Percentiles rank a stretch among this genome's conserved stretches.
Conservation (phyloP, 2,329 filamentous ascomycete species). For the Aspergillus nomiae region DNA sequence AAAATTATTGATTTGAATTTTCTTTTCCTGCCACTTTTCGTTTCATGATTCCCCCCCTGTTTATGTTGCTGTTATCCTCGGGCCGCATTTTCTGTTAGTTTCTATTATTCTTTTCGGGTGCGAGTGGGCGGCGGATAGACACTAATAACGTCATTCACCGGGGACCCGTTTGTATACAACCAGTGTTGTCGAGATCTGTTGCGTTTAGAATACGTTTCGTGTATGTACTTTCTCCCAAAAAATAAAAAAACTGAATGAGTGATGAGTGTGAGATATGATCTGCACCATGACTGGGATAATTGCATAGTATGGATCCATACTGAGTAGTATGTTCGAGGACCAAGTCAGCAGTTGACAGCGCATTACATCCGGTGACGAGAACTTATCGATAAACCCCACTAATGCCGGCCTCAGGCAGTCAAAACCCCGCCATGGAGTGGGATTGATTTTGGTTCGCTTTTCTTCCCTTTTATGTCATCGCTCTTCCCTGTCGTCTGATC, state of each 20-base stretch:
- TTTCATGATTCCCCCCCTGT: background rate
- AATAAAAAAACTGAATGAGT: background rate
- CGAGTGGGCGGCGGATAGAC: conserved; percentile 7
- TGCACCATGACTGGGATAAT: background rate
- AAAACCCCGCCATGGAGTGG: conserved; percentile 5
- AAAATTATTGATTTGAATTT: conserved; percentile 10
- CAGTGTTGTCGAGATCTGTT: background rate
- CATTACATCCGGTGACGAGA: background rate
- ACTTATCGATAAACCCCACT: conserved; percentile 27
- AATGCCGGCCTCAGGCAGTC: conserved; percentile 1
- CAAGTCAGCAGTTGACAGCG: conserved; percentile 2
- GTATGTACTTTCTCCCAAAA: background rate
- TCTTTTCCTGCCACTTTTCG: conserved; percentile 4
- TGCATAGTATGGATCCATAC: background rate
- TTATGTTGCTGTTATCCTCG: background rate
- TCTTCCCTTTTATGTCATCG: conserved; percentile 19
- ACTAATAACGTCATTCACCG: conserved; percentile 5
- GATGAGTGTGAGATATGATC: background rate
- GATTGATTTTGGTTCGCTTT: background rate
- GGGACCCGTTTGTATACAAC: background rate
- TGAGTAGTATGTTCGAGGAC: background rate
- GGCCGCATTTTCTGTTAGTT: background rate
- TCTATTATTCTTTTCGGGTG: conserved; percentile 10
- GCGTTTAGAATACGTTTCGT: background rate
- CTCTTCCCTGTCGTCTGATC: conserved; percentile 8